Conservation (phyloP, 805 yeast genomes). For the Candida nitratophila region DNA sequence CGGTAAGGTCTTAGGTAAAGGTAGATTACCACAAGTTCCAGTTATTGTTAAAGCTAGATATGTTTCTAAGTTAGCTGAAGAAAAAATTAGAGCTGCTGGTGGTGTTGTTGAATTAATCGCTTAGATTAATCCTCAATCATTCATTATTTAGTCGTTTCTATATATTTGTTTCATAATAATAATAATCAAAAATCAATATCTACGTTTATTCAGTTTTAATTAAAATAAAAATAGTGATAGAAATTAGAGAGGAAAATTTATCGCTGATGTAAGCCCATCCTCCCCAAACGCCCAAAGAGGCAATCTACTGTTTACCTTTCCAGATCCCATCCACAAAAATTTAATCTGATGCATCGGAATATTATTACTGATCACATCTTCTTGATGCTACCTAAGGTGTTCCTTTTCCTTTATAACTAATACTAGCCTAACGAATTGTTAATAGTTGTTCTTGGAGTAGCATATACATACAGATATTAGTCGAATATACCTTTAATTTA, state of each 20-base stretch:
- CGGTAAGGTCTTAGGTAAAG: slow-evolving; percentile 99
- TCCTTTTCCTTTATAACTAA: no score
- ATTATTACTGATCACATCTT: no score
- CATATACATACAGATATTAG: no score
- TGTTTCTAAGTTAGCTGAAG: slow-evolving; percentile 98
- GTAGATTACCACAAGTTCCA: slow-evolving; percentile 96
- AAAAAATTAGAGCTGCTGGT: slow-evolving; percentile 99
- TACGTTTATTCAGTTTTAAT: not conserved
- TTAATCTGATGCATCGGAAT: no score
- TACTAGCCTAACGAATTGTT: no score
- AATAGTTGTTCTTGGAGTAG: no score
- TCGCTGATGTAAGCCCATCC: not conserved
- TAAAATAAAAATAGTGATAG: not conserved
- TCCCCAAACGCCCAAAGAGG: no score
- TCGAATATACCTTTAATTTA: no score
- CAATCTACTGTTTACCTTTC: no score
- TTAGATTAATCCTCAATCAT: slow-evolving; percentile 35
- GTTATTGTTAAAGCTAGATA: slow-evolving; percentile 99
- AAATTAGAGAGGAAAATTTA: no score
- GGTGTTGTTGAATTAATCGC: slow-evolving; percentile 99
- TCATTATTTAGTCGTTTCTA: not conserved
- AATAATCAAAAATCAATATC: not conserved
- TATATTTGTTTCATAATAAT: not conserved
- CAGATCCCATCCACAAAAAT: no score
- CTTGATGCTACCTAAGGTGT: no score